Evolutionary conservation across 2,329 filamentous ascomycete genomes (phyloP), one percentile per base, ranked within the genome.

Genomic region (Nemania bipapillata): DNA sequence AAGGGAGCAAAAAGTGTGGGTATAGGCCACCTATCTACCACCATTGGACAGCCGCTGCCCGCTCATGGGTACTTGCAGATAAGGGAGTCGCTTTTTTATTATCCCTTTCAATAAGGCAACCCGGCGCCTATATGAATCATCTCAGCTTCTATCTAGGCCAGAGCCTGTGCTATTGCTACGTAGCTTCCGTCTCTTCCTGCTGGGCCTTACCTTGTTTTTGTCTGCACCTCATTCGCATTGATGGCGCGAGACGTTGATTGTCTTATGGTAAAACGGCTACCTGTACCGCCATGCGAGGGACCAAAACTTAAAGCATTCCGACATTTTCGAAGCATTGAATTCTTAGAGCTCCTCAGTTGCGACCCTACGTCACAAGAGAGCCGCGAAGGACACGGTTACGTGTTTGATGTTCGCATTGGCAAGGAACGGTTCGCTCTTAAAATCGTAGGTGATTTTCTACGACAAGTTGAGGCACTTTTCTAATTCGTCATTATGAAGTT

Each of bases 361-460:
- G 60, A 64, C 6, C 53, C 62, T 58, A 28, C 2, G 5, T 28
- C 20, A 12, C 12, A 30, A 45, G 62, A 64, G 53, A 50, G 9
- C 42, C 5, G 3, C 1, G 3, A 7, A 2, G 22, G 11, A 35
- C 24, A 35, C 12, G 11, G 62, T 52, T 52, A 64, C 12, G 62
- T 64, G 2, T 64, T 64, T 12, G 62, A 64, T 6, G 62, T 52
- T 17, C 42, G 53, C 42, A 58, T 64, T 32, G 20, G 22, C 60
- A 58, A 64, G 8, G 42, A 58, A 12, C 42, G 53, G 2, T 64
- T 52, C 45, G 62, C 62, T 58, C 62, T 64, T 15, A 64, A 64
- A 50, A 24, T 58, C 0, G 62, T 64, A 40, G 17, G 22, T 4
- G 8, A 42, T 42, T 15, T n/a, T 28, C 42, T 2, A 15, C 9